Conservation (phyloP, 1,139 yeast genomes). For the Arxiozyma heterogenica region DNA sequence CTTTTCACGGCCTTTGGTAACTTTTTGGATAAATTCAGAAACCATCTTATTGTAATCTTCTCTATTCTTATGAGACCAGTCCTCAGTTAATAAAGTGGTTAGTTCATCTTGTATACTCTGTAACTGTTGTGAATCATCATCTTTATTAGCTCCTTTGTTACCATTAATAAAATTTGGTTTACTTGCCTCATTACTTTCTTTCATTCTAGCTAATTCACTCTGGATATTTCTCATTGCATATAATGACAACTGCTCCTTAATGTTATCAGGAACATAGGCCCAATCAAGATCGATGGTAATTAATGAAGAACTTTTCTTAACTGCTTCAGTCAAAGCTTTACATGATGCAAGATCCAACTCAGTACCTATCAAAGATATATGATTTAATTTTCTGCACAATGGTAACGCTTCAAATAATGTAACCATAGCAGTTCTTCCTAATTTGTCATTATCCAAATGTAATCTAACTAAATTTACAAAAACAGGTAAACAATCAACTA, state of each 20-base stretch:
- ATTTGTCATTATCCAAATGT: constrained; percentile 53
- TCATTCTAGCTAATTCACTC: constrained; percentile 25
- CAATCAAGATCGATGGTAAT: constrained; percentile 57
- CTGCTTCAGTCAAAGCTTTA: constrained; percentile 49
- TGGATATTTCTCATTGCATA: constrained; percentile 70
- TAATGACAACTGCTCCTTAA: constrained; percentile 52
- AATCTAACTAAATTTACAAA: constrained; percentile 48
- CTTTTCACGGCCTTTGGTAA: constrained; percentile 38
- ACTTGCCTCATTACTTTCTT: neutral
- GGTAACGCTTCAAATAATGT: constrained; percentile 56
- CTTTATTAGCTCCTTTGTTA: neutral
- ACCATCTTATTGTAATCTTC: constrained; percentile 26
- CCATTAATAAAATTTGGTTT: constrained; percentile 1
- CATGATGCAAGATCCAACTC: constrained; percentile 44
- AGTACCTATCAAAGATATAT: constrained; percentile 55
- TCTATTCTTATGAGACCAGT: constrained; percentile 20
- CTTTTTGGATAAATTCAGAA: constrained; percentile 37
- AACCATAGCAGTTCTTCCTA: constrained; percentile 40
- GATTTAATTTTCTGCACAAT: constrained; percentile 47
- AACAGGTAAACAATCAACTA: constrained; percentile 49
- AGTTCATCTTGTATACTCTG: constrained; percentile 30
- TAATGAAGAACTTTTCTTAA: constrained; percentile 47
- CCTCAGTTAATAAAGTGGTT: constrained; percentile 26
- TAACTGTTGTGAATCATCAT: constrained; percentile 13
- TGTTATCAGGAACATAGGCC: constrained; percentile 41